Base-by-base conservation (phyloP, 2,329 filamentous ascomycete genomes). In the Colletotrichum brevisporum region DNA sequence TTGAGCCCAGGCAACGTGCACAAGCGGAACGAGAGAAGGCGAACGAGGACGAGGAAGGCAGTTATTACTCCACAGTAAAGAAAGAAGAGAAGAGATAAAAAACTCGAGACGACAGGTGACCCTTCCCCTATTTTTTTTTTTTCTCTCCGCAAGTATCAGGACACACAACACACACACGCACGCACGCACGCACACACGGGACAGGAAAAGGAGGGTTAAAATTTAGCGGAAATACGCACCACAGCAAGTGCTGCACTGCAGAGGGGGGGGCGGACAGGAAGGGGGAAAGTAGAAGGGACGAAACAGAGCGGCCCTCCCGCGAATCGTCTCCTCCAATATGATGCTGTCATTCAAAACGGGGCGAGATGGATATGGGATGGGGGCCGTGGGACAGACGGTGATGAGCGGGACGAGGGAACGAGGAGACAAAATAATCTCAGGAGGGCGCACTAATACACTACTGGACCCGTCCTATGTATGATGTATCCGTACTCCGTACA, bases 381-480 rank as follows among this genome's bases (percentile, higher is more conserved):
- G 62, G 67, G 36, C 55, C 67, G 67, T 66, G 55, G 62, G 50
- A 69, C 50, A 41, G 55, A 58, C 24, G 26, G 26, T 15, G 21
- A 50, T 16, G 24, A 64, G 52, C 64, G 64, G 65, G 50, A 65
- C 66, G 50, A 65, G 55, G 61, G 48, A 52, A 55, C 43, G 45
- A 57, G 52, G 59, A 68, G 65, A 59, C 48, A 52, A 69, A 60
- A 69, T 66, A 60, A 66, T 59, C 27, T 68, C 60, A 39, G 54
- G 45, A 59, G 54, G 47, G 43, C 24, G 36, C 53, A 58, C 61
- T 57, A 55, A 27, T 36, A 36, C 31, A 36, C 9, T 10, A 31
- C 27, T 31, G 10, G 21, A 3, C 21, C 21, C 27, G 8, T 31
- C 8, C 27, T 31, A 31, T 9, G 27, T 9, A 31, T 31, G 27